A percentile compares a stretch with the other conserved stretches of the same genome.
Evolutionary conservation across 2,329 filamentous ascomycete species (phyloP).

Genomic region (Phaeophleospora eucalypticola): DNA sequence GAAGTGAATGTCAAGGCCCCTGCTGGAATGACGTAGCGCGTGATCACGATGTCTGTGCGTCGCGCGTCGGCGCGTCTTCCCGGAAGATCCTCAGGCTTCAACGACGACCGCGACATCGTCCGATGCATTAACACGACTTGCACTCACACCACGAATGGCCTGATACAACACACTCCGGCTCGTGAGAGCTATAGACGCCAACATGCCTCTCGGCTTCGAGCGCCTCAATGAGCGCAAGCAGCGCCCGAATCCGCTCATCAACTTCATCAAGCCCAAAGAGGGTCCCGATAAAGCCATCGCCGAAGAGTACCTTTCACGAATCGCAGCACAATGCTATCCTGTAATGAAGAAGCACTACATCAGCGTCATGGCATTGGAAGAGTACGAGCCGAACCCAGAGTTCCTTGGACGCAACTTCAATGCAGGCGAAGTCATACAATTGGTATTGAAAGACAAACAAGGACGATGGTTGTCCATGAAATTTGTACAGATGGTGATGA

Average conservation of each 20-base stretch:
- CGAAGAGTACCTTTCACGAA: conserved; percentile 68
- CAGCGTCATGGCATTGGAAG: conserved; percentile 60
- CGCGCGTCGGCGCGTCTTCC: neutral
- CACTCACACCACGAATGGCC: neutral
- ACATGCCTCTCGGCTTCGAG: conserved; percentile 74
- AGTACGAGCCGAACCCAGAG: conserved; percentile 74
- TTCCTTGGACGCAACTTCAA: conserved; percentile 91
- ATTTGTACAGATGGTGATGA: conserved; percentile 92
- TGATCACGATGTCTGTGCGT: neutral
- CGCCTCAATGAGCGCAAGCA: conserved; percentile 71
- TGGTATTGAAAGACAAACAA: conserved; percentile 68
- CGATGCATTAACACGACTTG: no score
- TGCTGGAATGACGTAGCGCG: neutral
- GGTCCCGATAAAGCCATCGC: conserved; percentile 52
- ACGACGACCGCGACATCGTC: neutral
- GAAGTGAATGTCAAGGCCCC: neutral
- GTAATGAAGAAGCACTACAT: conserved; percentile 47
- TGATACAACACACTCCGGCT: neutral
- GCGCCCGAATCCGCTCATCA: conserved; percentile 71
- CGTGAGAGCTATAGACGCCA: conserved; percentile 2
- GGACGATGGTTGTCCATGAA: conserved; percentile 71
- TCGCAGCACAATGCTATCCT: conserved; percentile 75
- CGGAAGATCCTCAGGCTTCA: neutral
- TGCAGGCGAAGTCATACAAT: conserved; percentile 78
- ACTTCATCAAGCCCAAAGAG: conserved; percentile 75